phyloP scores from a whole-genome alignment of 1,139 yeast genomes.

The Suhomyces coccinellae region DNA sequence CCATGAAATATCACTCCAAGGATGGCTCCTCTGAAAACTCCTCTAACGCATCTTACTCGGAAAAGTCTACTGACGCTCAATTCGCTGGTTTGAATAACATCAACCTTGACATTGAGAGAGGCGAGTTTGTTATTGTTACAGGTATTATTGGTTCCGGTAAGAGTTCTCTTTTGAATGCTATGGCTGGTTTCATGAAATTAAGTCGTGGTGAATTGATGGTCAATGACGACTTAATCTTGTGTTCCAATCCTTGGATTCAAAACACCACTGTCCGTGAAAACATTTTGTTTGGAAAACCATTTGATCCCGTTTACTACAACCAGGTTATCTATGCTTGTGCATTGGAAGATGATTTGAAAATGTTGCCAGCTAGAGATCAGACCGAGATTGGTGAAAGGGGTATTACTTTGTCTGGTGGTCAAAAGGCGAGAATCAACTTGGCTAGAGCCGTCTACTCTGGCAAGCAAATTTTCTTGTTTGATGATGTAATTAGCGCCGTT shows the following conservation, averaged over 20 bases:
- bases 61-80: slow-evolving; percentile 11
- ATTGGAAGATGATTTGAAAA: slow-evolving; percentile 37
- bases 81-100: slow-evolving; percentile 36
- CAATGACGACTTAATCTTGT: slow-evolving; percentile 31
- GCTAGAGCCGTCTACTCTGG: slow-evolving; percentile 45
- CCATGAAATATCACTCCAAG: slow-evolving; percentile 13
- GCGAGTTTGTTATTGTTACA: slow-evolving; percentile 41
- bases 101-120: slow-evolving; percentile 27
- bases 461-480: slow-evolving; percentile 35
- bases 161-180: slow-evolving; percentile 38
- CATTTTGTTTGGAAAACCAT: slow-evolving; percentile 39
- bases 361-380: slow-evolving; percentile 37
- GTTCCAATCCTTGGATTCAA: slow-evolving; percentile 47
- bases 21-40: slow-evolving; percentile 12
- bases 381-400: slow-evolving; percentile 49
- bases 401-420: slow-evolving; percentile 45
- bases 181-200: slow-evolving; percentile 40
- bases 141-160: slow-evolving; percentile 46
- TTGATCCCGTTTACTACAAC: slow-evolving; percentile 30
- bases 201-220: slow-evolving; percentile 30
- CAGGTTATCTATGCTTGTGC: slow-evolving; percentile 40
- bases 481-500: slow-evolving; percentile 46
- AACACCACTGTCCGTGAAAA: slow-evolving; percentile 46
- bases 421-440: slow-evolving; percentile 43
- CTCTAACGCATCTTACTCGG: slow-evolving; percentile 17